Evolutionary conservation across 441 rosid genomes (phyloP), one percentile per base, ranked within the genome.

Genomic region (Francoa sonchifolia): DNA sequence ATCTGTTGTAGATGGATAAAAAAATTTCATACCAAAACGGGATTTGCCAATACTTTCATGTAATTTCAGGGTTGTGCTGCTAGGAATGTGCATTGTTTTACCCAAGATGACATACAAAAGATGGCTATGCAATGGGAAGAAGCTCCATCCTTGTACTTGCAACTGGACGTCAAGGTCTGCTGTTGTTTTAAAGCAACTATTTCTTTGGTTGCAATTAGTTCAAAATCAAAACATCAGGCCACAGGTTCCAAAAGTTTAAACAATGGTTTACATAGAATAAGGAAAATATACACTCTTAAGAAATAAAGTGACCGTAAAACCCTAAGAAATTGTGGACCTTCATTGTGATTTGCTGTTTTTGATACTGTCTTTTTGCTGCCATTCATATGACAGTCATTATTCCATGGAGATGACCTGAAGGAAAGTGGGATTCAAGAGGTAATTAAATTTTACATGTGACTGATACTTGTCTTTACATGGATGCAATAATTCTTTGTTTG

Each of bases 81-180:
- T 40, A 77, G 97, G 72, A 84, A 89, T 52, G 70, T 89, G 33
- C 95, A 84, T 54, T 79, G 94, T 37, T 75, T 89, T 69, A 71
- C 80, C 60, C 54, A 71, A 34, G 86, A 75, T 61, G 80, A 79
- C 54, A 73, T 89, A 55, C 74, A 74, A 50, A 58, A 63, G 71
- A 89, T 89, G 97, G 82, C 79, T 38, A 66, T 53, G 42, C 78
- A 61, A 53, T 89, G 94, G 94, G 94, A 89, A 60, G 88, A 81
- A 62, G 74, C 86, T 59, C 92, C 97, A 26, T 45, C 71, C 14
- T 62, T 82, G 35, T 84, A 84, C 67, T 55, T 76, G 75, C 72
- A 66, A 49, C 72, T 89, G 23, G 88, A 84, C 42, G 58, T 69
- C 52, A 89, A 77, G 95, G 97, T 84, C 42, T 40, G 58, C 40